Percentiles rank a stretch among this genome's conserved stretches.
Conservation (phyloP, 1,284 basidiomycete genomes). For the Heliocybe sulcata region DNA sequence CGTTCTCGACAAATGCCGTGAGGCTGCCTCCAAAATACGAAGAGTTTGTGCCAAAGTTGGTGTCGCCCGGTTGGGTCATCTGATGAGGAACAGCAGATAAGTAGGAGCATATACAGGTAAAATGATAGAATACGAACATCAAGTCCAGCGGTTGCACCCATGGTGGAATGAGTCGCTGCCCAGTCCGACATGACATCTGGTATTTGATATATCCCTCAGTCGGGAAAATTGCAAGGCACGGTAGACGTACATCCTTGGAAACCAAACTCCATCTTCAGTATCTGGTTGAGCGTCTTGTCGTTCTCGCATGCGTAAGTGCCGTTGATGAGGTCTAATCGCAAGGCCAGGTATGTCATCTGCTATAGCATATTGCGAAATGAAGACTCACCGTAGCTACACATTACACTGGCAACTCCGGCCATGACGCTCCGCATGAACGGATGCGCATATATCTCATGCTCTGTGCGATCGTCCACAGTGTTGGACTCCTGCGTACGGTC, state of each 20-base stretch:
- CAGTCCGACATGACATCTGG: constrained; percentile 7
- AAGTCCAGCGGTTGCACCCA: constrained; percentile 35
- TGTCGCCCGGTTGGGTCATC: constrained; percentile 3
- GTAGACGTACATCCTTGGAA: constrained; percentile 42
- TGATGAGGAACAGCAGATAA: not conserved
- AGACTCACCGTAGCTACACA: constrained; percentile 64
- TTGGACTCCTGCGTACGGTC: constrained; percentile 29
- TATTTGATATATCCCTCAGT: constrained; percentile 16
- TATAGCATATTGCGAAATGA: constrained; percentile 24
- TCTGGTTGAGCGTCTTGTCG: constrained; percentile 41
- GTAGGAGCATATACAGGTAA: too few species aligned
- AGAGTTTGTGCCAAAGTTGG: constrained; percentile 34
- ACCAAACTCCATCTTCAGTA: constrained; percentile 51
- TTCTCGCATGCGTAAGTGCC: constrained; percentile 49
- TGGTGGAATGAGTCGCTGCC: constrained; percentile 27
- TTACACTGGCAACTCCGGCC: constrained; percentile 62
- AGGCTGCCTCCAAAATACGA: constrained; percentile 50
- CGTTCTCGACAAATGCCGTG: constrained; percentile 33
- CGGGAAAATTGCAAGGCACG: not conserved
- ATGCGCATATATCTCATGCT: constrained; percentile 51
- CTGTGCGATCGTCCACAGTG: constrained; percentile 53
- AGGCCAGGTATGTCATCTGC: constrained; percentile 38
- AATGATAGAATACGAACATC: constrained; percentile 23
- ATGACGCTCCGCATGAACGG: constrained; percentile 43
- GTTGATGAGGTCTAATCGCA: constrained; percentile 31